phyloP scores from a whole-genome alignment of 1,284 basidiomycete genomes.

The Taiwanofungus camphoratus region DNA sequence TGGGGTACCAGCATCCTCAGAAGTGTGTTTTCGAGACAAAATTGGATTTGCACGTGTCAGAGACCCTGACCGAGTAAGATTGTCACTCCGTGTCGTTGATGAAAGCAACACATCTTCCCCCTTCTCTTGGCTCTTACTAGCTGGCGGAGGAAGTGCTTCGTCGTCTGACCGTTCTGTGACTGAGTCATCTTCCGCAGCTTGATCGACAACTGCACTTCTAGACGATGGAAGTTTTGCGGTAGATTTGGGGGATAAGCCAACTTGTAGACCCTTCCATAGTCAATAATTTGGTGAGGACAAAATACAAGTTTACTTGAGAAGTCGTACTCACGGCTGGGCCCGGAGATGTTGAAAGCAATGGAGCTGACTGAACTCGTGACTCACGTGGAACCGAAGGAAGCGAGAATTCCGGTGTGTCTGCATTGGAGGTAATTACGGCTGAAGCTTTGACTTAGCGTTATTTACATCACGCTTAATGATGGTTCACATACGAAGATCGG shows the following conservation, averaged over 20 bases:
- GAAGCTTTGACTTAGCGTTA: too few species aligned
- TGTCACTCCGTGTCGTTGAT: slow-evolving; percentile 9
- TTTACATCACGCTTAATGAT: too few species aligned
- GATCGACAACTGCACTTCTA: too few species aligned
- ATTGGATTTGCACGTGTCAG: slow-evolving; percentile 15
- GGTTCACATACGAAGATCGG: slow-evolving; percentile 59
- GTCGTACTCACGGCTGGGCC: not conserved
- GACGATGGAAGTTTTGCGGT: too few species aligned
- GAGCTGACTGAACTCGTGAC: not conserved
- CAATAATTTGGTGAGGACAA: too few species aligned
- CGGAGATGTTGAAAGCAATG: not conserved
- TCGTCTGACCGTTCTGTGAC: not conserved
- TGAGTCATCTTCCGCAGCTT: not conserved
- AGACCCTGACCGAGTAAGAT: slow-evolving; percentile 12
- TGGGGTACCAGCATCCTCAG: slow-evolving; percentile 1
- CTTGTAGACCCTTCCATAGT: too few species aligned
- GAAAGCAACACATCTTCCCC: not conserved
- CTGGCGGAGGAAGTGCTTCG: slow-evolving; percentile 1
- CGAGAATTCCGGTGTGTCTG: too few species aligned
- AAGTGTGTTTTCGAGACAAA: slow-evolving; percentile 10
- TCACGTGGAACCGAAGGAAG: not conserved
- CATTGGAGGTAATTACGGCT: too few species aligned
- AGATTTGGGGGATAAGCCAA: not conserved
- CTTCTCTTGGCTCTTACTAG: not conserved
- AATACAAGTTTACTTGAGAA: not conserved